Evolutionary conservation across 805 yeast species (phyloP).

Genomic region (Myxozyma neglecta): DNA sequence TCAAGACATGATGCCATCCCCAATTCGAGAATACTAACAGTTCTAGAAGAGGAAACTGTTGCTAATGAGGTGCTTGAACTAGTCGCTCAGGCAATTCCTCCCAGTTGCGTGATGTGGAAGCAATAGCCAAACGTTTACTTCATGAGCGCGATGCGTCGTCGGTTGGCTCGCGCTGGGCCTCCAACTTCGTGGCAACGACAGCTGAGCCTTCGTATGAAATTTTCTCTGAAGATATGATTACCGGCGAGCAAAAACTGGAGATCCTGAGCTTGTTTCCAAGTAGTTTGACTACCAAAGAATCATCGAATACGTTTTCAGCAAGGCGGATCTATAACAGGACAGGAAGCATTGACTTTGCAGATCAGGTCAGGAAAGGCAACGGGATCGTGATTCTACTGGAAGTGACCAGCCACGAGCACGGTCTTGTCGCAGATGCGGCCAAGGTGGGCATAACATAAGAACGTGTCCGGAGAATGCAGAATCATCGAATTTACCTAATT

Average conservation of each 20-base stretch:
- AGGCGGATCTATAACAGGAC: too few species aligned
- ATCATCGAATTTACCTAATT: too few species aligned
- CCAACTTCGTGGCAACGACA: background rate
- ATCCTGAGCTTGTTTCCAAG: too few species aligned
- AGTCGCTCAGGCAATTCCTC: background rate
- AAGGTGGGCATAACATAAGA: too few species aligned
- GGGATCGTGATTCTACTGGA: too few species aligned
- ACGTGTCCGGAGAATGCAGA: too few species aligned
- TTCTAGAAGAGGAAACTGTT: background rate
- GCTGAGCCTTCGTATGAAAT: background rate
- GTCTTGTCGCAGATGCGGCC: too few species aligned
- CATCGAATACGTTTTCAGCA: too few species aligned
- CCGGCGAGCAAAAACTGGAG: background rate
- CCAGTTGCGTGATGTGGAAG: background rate
- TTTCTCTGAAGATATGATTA: background rate
- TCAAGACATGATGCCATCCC: background rate
- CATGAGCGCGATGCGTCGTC: background rate
- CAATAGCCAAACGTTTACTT: background rate
- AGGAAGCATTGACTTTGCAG: too few species aligned
- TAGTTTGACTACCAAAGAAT: too few species aligned
- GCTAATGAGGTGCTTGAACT: background rate
- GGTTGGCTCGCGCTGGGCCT: background rate
- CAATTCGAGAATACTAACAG: background rate
- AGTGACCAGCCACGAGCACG: too few species aligned
- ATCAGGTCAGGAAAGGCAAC: too few species aligned